Evolutionary conservation across 805 yeast genomes (phyloP).

Genomic region (Lachancea meyersii): DNA sequence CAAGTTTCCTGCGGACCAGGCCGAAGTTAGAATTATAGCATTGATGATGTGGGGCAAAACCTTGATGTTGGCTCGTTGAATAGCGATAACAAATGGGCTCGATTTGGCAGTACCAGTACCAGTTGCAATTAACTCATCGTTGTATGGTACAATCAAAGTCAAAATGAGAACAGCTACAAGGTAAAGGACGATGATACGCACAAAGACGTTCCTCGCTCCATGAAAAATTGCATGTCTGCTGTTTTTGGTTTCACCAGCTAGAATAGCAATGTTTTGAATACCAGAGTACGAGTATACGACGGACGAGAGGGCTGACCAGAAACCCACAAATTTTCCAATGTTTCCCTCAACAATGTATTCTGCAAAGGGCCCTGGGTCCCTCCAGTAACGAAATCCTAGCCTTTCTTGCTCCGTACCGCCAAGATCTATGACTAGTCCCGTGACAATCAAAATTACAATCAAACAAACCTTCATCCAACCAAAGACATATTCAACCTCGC

Average conservation of each 20-base stretch:
- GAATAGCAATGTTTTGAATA: conserved; percentile 58
- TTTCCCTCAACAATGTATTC: conserved; percentile 12
- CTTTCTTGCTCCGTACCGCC: conserved; percentile 57
- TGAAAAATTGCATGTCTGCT: conserved; percentile 53
- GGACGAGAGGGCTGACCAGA: conserved; percentile 57
- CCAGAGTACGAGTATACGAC: conserved; percentile 63
- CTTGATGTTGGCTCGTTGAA: conserved; percentile 51
- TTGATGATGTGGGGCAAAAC: conserved; percentile 69
- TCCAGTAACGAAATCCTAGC: conserved; percentile 57
- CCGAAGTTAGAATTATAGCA: conserved; percentile 66
- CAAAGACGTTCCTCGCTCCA: conserved; percentile 60
- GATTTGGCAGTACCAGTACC: conserved; percentile 49
- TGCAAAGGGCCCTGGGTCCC: conserved; percentile 46
- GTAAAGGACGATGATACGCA: conserved; percentile 57
- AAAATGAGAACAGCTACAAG: conserved; percentile 46
- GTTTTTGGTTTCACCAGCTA: conserved; percentile 60
- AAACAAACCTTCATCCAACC: conserved; percentile 51
- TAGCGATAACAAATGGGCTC: conserved; percentile 74
- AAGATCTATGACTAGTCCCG: conserved; percentile 47
- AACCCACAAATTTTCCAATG: conserved; percentile 45
- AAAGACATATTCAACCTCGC: conserved; percentile 60
- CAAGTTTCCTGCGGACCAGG: conserved; percentile 70
- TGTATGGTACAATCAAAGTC: conserved; percentile 58
- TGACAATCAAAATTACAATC: conserved; percentile 51
- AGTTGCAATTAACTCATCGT: conserved; percentile 43